phyloP scores from a whole-genome alignment of 2,329 filamentous ascomycete genomes.

The Neocucurbitaria cava region DNA sequence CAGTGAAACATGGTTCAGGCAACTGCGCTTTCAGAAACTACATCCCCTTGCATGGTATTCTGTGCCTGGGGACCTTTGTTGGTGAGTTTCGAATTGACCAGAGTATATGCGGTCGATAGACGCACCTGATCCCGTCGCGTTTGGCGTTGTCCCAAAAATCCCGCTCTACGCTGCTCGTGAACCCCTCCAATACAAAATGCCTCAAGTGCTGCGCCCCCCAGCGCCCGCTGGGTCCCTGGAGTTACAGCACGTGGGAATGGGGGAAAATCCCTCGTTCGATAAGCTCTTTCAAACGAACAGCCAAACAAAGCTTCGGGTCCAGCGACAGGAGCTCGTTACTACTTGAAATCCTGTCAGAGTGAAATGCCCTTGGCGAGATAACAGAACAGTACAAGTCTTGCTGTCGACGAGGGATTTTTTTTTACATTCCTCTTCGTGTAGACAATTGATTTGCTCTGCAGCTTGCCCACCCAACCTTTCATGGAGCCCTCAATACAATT shows the following conservation, averaged over 20 bases:
- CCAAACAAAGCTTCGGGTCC: conserved; percentile 25
- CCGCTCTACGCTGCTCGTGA: background rate
- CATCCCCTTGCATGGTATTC: background rate
- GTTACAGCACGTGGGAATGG: conserved; percentile 13
- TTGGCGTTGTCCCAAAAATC: background rate
- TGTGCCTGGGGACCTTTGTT: no score
- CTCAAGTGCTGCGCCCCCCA: conserved; percentile 12
- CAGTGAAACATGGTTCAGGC: no score
- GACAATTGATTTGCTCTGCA: background rate
- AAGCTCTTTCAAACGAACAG: conserved; percentile 20
- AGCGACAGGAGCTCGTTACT: conserved; percentile 24
- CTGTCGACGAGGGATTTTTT: conserved; percentile 3
- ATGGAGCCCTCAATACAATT: conserved; percentile 39
- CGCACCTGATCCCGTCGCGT: no score
- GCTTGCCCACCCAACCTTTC: background rate
- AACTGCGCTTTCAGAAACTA: background rate
- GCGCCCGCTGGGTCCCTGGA: conserved; percentile 14
- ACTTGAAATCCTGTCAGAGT: conserved; percentile 25
- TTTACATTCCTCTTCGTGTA: conserved; percentile 1
- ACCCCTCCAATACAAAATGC: conserved; percentile 5
- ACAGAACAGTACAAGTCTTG: conserved; percentile 16
- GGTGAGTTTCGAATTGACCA: no score
- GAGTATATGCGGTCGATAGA: background rate
- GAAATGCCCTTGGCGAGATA: conserved; percentile 14
- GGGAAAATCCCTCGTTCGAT: conserved; percentile 18